phyloP scores from a whole-genome alignment of 1,139 yeast genomes.

The Blastobotrys indianensis region DNA sequence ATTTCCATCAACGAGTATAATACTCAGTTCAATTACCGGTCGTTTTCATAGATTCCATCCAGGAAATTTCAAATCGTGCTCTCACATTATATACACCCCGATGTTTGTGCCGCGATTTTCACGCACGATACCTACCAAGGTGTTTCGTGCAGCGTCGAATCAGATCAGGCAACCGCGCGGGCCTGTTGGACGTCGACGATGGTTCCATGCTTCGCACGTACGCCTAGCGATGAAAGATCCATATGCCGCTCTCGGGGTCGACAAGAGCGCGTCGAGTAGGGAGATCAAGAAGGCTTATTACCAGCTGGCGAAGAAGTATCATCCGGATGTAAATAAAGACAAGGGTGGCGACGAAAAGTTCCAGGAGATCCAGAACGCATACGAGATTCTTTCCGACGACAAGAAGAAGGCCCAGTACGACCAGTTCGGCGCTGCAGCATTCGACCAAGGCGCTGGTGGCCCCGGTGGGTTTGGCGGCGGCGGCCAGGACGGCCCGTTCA shows the following conservation, averaged over 20 bases:
- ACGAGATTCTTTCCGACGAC: constrained; percentile 84
- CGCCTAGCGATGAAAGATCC: constrained; percentile 55
- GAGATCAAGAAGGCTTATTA: constrained; percentile 93
- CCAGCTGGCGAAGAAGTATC: constrained; percentile 86
- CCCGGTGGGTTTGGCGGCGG: constrained; percentile 33
- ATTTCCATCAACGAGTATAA: too few relatives aligned
- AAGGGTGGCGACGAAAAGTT: constrained; percentile 75
- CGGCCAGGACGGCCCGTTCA: constrained; percentile 34
- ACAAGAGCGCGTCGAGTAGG: constrained; percentile 60
- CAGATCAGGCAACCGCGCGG: background rate
- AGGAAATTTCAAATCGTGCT: too few relatives aligned
- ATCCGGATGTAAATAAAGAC: constrained; percentile 87
- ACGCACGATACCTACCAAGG: too few relatives aligned
- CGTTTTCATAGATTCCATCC: too few relatives aligned
- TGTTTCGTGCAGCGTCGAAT: background rate
- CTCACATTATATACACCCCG: too few relatives aligned
- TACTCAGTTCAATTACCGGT: too few relatives aligned
- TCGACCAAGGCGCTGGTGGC: constrained; percentile 49
- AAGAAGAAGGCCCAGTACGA: constrained; percentile 85
- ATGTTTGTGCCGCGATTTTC: too few relatives aligned
- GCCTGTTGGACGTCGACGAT: background rate
- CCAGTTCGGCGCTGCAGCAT: constrained; percentile 84
- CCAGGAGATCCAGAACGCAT: constrained; percentile 90
- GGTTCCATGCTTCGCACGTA: constrained; percentile 8
- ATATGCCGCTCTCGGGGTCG: constrained; percentile 74